Evolutionary conservation across 371 early-diverging fungal genomes (phyloP).

Genomic region (Circinella umbellata): DNA sequence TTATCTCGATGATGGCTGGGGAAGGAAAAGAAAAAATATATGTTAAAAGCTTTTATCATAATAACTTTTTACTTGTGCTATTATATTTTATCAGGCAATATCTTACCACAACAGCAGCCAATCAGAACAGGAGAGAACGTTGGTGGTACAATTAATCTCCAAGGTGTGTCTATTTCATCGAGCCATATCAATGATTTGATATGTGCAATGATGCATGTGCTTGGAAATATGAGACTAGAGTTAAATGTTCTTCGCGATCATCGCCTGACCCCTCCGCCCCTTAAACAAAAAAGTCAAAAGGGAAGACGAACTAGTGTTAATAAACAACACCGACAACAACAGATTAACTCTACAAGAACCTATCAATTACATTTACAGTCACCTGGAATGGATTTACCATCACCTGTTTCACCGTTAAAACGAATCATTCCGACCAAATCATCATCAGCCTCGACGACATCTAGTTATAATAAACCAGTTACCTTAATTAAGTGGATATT

Average conservation of each 20-base stretch:
- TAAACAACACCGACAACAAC: background rate
- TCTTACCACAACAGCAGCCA: background rate
- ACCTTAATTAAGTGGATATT: background rate
- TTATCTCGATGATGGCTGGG: too few relatives aligned
- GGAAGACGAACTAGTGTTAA: background rate
- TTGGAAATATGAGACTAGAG: background rate
- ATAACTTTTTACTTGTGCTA: too few relatives aligned
- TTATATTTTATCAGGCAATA: background rate
- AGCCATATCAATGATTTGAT: background rate
- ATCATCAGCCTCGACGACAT: too few relatives aligned
- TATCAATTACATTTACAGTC: too few relatives aligned
- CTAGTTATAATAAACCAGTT: background rate
- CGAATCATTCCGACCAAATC: background rate
- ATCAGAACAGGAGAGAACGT: background rate
- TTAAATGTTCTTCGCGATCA: background rate
- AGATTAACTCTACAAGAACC: background rate
- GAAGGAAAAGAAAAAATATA: too few relatives aligned
- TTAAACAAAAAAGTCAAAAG: background rate
- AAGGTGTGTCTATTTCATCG: background rate
- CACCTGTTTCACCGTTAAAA: background rate
- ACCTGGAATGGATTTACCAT: background rate
- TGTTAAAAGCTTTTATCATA: too few relatives aligned
- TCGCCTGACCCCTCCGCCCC: background rate
- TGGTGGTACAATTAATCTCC: constrained; percentile 7
- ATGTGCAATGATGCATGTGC: constrained; percentile 3